phyloP scores from a whole-genome alignment of 2,329 filamentous ascomycete species.

The Apiospora rasikravindrae region DNA sequence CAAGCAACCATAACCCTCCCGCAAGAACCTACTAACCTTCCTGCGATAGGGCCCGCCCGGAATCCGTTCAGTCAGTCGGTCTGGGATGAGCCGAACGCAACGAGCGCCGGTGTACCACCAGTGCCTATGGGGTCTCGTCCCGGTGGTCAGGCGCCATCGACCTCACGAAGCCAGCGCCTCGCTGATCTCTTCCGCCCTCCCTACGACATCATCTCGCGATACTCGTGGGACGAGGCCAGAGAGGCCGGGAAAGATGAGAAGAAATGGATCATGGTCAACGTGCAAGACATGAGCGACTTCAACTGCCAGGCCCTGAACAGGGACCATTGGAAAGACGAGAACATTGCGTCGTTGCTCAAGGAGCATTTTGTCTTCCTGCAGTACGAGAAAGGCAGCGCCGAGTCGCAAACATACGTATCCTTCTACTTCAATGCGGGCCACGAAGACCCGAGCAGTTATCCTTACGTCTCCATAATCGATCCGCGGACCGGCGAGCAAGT shows the following conservation, averaged over 20 bases:
- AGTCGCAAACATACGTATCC: conserved; percentile 80
- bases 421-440: conserved; percentile 83
- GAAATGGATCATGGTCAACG: conserved; percentile 95
- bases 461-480: conserved; percentile 94
- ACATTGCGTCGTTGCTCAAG: conserved; percentile 77
- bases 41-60: conserved; percentile 22
- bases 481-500: conserved; percentile 96
- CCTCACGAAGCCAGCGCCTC: conserved; percentile 76
- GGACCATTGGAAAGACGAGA: conserved; percentile 91
- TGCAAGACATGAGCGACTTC: conserved; percentile 92
- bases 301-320: conserved; percentile 93
- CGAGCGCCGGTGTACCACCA: conserved; percentile 43
- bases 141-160: conserved; percentile 51
- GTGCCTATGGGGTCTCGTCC: conserved; percentile 37
- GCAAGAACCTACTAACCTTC: conserved; percentile 21
- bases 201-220: conserved; percentile 81
- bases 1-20: not conserved
- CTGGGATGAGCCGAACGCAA: conserved; percentile 43
- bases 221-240: conserved; percentile 80
- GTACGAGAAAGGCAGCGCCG: conserved; percentile 83
- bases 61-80: conserved; percentile 41
- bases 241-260: conserved; percentile 83
- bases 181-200: conserved; percentile 93
- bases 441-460: conserved; percentile 88
- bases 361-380: conserved; percentile 98